Evolutionary conservation across 495 filamentous ascomycete species (phyloP).

Genomic region (Rostrohypoxylon terebratum): DNA sequence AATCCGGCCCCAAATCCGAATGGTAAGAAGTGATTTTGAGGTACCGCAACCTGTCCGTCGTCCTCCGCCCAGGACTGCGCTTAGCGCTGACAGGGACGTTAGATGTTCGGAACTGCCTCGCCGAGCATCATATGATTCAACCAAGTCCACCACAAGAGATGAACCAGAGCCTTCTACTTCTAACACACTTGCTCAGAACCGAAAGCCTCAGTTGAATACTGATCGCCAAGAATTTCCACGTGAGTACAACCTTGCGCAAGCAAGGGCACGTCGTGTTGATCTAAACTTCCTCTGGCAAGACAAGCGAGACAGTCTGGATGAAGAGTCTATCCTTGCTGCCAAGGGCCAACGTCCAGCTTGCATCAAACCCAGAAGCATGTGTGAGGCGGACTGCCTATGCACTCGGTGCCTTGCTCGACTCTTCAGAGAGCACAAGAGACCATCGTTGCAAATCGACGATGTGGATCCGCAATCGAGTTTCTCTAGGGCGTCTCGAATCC

Average conservation of each 20-base stretch:
- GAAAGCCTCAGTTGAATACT: background rate
- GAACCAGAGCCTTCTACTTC: background rate
- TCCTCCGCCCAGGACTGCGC: background rate
- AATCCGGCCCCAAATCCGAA: too few relatives aligned
- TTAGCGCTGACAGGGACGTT: background rate
- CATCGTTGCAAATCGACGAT: background rate
- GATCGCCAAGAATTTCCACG: background rate
- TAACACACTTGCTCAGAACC: background rate
- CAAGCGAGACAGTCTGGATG: constrained; percentile 18
- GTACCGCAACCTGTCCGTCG: background rate
- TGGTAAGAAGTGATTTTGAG: background rate
- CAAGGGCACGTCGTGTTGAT: background rate
- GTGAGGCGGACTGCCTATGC: background rate
- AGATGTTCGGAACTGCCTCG: background rate
- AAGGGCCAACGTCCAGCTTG: background rate
- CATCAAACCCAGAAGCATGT: background rate
- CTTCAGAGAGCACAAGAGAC: background rate
- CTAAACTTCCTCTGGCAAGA: constrained; percentile 6
- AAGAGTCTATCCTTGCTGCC: constrained; percentile 20
- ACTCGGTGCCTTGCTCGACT: background rate
- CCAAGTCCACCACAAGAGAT: background rate
- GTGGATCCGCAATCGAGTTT: background rate
- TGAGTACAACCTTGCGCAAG: background rate
- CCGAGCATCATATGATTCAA: background rate
- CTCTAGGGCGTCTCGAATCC: background rate